These are phyloP conservation scores for Zygotorulaspora danielsina DNA, from an alignment of 805 yeast species.

Conservation along the genomic window DNA sequence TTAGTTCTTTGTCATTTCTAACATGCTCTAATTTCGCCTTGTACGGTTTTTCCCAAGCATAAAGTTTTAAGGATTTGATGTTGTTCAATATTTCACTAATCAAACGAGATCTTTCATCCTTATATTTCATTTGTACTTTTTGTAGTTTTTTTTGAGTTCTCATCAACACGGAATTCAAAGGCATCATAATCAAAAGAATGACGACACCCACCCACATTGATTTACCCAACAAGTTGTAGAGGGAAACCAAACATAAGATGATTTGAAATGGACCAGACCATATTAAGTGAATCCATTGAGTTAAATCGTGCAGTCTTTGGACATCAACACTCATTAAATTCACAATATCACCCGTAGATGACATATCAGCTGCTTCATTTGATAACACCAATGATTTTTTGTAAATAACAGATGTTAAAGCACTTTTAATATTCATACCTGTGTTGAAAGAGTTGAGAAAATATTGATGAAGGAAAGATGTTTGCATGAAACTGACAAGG, in stretches of 20 bases:
- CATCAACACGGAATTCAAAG: constrained; percentile 69
- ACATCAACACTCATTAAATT: constrained; percentile 93
- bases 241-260: constrained; percentile 63
- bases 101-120: constrained; percentile 88
- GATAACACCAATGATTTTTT: constrained; percentile 65
- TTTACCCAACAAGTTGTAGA: constrained; percentile 70
- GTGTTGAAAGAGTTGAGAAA: constrained; percentile 68
- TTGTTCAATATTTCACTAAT: constrained; percentile 86
- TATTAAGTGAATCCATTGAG: constrained; percentile 69
- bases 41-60: constrained; percentile 94
- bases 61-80: constrained; percentile 86
- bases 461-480: constrained; percentile 72
- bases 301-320: constrained; percentile 78
- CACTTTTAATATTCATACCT: constrained; percentile 71
- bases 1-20: constrained; percentile 82
- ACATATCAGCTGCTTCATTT: constrained; percentile 62
- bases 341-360: constrained; percentile 89
- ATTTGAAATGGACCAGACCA: constrained; percentile 96
- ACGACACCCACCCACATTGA: constrained; percentile 96
- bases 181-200: constrained; percentile 73
- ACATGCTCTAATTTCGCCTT: constrained; percentile 67
- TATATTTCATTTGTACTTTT: constrained; percentile 79
- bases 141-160: constrained; percentile 67
- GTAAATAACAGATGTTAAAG: constrained; percentile 63
- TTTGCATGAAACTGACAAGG: constrained; percentile 67